These are phyloP conservation scores for Fagopyrum esculentum DNA, from an alignment of 148 eudicot species.

Conservation along the genomic window DNA sequence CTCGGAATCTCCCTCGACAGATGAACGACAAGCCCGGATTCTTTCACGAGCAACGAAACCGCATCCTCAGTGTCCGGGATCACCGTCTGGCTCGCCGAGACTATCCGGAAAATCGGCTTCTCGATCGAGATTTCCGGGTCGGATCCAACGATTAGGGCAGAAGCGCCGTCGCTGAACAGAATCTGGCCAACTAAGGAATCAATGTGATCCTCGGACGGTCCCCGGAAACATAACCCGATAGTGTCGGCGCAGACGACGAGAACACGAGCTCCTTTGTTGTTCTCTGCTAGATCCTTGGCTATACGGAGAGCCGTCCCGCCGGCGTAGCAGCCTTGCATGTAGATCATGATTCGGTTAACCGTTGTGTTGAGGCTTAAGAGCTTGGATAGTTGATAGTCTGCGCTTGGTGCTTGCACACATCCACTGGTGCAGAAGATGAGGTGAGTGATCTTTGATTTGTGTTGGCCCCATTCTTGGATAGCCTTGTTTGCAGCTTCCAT, in stretches of 20 bases:
- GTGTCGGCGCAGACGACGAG: constrained; percentile 31
- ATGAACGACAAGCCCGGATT: constrained; percentile 27
- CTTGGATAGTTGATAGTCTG: constrained; percentile 41
- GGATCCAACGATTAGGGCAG: constrained; percentile 24
- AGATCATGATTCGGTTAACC: constrained; percentile 34
- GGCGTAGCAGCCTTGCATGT: constrained; percentile 33
- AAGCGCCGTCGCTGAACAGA: constrained; percentile 32
- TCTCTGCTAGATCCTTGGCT: constrained; percentile 35
- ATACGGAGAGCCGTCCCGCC: constrained; percentile 30
- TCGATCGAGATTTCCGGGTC: constrained; percentile 19
- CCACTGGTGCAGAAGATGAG: constrained; percentile 38
- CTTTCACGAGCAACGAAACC: constrained; percentile 22
- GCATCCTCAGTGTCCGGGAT: constrained; percentile 30
- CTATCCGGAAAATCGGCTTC: constrained; percentile 19
- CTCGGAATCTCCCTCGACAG: constrained; percentile 26
- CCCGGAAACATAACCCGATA: constrained; percentile 26
- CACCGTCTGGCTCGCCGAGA: constrained; percentile 22
- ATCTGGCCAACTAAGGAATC: constrained; percentile 34
- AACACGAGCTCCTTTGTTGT: constrained; percentile 28
- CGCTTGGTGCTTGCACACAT: constrained; percentile 38
- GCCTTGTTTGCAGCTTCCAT: constrained; percentile 40
- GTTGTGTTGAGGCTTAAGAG: constrained; percentile 35
- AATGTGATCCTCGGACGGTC: constrained; percentile 21
- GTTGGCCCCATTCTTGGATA: constrained; percentile 37
- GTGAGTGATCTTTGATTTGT: constrained; percentile 38